Conservation (phyloP, 768 basidiomycete species). For the Lentinula lateritia region DNA sequence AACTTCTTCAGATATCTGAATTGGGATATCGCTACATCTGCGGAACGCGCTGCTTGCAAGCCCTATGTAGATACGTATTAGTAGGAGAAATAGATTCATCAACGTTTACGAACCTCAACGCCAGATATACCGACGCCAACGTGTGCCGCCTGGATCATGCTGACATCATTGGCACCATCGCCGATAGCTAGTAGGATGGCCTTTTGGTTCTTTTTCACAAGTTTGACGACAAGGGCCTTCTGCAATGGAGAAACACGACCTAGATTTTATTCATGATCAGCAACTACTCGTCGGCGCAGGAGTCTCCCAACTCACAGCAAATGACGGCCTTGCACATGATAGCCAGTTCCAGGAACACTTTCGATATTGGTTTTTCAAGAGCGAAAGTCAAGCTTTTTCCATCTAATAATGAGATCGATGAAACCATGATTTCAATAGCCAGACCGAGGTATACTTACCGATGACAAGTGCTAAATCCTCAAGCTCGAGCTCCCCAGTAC, state of each 20-base stretch:
- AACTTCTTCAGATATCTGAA: slow-evolving; percentile 95
- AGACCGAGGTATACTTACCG: slow-evolving; percentile 37
- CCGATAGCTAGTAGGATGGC: slow-evolving; percentile 94
- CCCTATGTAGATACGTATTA: slow-evolving; percentile 44
- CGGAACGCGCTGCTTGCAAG: slow-evolving; percentile 95
- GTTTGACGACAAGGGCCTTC: slow-evolving; percentile 95
- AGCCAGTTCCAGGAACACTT: slow-evolving; percentile 88
- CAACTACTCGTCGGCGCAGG: not conserved
- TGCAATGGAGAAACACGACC: slow-evolving; percentile 97
- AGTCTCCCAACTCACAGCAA: slow-evolving; percentile 64
- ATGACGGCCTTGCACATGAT: slow-evolving; percentile 99
- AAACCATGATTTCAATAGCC: slow-evolving; percentile 10
- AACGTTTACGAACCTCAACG: slow-evolving; percentile 61
- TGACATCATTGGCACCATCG: slow-evolving; percentile 97
- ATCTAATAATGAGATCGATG: slow-evolving; percentile 41
- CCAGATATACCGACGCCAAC: slow-evolving; percentile 98
- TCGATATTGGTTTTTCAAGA: slow-evolving; percentile 87
- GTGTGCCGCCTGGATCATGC: slow-evolving; percentile 99
- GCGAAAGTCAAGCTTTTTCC: slow-evolving; percentile 94
- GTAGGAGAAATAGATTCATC: not conserved
- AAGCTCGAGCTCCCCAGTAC: slow-evolving; percentile 83
- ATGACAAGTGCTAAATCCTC: slow-evolving; percentile 96
- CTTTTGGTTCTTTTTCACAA: slow-evolving; percentile 96
- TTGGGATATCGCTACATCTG: slow-evolving; percentile 97
- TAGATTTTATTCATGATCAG: slow-evolving; percentile 19